Conservation (phyloP, 129 eudicot species). For the Flaveria sonorensis region DNA sequence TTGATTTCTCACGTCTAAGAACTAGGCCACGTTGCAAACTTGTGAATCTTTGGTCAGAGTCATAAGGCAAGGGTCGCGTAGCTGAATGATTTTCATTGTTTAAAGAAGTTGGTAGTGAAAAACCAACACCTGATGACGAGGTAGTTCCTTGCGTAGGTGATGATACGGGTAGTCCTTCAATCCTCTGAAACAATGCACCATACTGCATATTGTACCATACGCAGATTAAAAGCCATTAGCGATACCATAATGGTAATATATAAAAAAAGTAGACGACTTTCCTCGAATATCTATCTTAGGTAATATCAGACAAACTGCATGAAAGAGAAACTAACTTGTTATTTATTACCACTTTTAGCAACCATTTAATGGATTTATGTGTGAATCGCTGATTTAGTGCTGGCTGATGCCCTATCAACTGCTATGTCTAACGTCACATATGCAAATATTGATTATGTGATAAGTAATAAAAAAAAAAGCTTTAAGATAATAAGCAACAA, state of each 20-base stretch:
- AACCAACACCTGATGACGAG: slow-evolving; percentile 34
- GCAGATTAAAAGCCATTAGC: background rate
- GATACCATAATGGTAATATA: background rate
- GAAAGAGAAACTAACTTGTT: background rate
- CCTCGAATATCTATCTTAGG: background rate
- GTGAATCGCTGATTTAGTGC: background rate
- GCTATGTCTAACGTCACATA: background rate
- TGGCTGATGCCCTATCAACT: background rate
- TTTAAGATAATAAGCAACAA: background rate
- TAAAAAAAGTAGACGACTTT: background rate
- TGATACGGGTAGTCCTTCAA: slow-evolving; percentile 41
- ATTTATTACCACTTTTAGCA: background rate
- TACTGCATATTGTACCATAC: slow-evolving; percentile 36
- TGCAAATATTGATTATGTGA: background rate
- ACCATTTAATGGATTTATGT: background rate
- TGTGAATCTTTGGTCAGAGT: slow-evolving; percentile 41
- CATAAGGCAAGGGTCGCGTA: slow-evolving; percentile 41
- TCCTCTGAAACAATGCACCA: slow-evolving; percentile 44
- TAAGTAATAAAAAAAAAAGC: background rate
- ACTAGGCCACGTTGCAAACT: slow-evolving; percentile 50
- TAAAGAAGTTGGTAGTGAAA: slow-evolving; percentile 23
- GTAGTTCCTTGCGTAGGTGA: slow-evolving; percentile 34
- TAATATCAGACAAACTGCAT: background rate
- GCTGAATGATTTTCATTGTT: slow-evolving; percentile 27
- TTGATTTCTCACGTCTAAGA: slow-evolving; percentile 44